Evolutionary conservation across 768 basidiomycete species (phyloP).

Genomic region (button mushroom (Agaricus bisporus)): DNA sequence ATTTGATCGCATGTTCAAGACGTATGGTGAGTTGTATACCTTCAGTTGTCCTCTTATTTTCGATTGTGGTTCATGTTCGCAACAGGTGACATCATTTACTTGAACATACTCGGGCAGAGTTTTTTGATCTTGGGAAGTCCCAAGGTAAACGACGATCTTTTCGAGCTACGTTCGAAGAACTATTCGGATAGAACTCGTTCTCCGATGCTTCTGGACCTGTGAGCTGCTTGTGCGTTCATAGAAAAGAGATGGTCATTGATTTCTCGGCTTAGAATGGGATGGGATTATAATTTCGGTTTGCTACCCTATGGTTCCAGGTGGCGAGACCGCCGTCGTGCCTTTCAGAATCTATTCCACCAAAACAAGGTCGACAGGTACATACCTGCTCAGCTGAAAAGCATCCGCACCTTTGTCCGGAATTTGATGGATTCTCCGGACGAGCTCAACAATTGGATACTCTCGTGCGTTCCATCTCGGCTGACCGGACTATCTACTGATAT

Average conservation of each 20-base stretch:
- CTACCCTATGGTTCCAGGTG: conserved; percentile 31
- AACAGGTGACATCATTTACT: not conserved
- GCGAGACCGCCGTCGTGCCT: conserved; percentile 37
- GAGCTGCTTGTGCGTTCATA: too few relatives aligned
- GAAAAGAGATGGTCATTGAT: not conserved
- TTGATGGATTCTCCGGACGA: not conserved
- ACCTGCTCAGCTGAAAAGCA: not conserved
- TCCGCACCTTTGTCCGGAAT: not conserved
- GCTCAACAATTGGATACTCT: not conserved
- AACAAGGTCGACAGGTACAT: not conserved
- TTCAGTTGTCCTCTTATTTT: not conserved
- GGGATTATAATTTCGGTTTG: conserved; percentile 34
- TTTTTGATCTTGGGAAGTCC: conserved; percentile 2
- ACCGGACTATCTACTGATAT: not conserved
- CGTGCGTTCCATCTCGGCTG: not conserved
- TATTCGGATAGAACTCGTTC: conserved; percentile 7
- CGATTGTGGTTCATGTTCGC: not conserved
- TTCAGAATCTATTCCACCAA: conserved; percentile 35
- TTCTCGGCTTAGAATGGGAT: conserved; percentile 11
- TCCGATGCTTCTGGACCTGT: conserved; percentile 2
- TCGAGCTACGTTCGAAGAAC: conserved; percentile 6
- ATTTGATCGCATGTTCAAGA: conserved; percentile 17
- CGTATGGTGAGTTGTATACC: conserved; percentile 13
- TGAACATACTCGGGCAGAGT: conserved; percentile 1
- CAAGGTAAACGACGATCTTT: not conserved